Percentiles rank a stretch among this genome's conserved stretches.
phyloP scores from a whole-genome alignment of 345 rosid species.

The Euclidium syriacum region DNA sequence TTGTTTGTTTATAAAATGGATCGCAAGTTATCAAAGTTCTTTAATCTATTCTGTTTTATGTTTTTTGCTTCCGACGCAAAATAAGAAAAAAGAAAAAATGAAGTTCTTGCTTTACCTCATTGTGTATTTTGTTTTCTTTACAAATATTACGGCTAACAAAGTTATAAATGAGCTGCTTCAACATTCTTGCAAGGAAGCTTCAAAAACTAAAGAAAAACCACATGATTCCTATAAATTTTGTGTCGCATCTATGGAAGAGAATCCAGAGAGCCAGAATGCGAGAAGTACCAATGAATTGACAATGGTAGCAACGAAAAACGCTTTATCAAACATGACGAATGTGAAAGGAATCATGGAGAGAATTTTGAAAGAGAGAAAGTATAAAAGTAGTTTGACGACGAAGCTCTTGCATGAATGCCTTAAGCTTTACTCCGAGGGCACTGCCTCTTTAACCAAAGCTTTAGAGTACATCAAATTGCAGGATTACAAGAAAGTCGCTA shows the following conservation, averaged over 20 bases:
- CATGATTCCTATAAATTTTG: conserved; percentile 28
- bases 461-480: background rate
- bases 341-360: background rate
- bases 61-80: background rate
- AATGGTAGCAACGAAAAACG: background rate
- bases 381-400: background rate
- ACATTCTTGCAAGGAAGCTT: conserved; percentile 28
- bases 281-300: conserved; percentile 13
- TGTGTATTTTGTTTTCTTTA: background rate
- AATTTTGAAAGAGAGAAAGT: background rate
- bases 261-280: conserved; percentile 29
- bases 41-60: background rate
- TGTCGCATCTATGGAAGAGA: conserved; percentile 15
- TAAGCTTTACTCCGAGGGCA: background rate
- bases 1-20: conserved; percentile 9
- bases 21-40: background rate
- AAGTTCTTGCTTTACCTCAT: background rate
- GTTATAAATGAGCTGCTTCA: conserved; percentile 1
- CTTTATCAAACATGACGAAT: conserved; percentile 21
- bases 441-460: background rate
- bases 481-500: too few relatives aligned
- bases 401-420: background rate
- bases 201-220: conserved; percentile 9
- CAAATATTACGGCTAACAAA: background rate
- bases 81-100: background rate